Percentiles rank a stretch among this genome's conserved stretches.
Evolutionary conservation across 306 rosid species (phyloP).

Genomic region (Cercis canadensis): DNA sequence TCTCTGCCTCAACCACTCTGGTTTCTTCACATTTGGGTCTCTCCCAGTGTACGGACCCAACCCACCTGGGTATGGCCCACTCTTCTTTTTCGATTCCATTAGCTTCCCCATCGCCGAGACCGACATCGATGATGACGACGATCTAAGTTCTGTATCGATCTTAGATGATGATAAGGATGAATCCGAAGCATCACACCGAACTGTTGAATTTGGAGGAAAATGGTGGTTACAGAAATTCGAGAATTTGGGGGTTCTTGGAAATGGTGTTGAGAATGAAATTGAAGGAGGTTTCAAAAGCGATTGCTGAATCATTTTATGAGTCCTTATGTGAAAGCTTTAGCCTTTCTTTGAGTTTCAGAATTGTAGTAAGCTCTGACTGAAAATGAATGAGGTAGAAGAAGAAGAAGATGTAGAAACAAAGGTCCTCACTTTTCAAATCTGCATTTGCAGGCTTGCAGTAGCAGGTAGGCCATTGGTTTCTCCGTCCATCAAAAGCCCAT

Average conservation of each 20-base stretch:
- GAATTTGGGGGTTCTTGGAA: slow-evolving; percentile 31
- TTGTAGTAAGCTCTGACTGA: neutral
- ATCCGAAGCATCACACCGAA: slow-evolving; percentile 55
- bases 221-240: neutral
- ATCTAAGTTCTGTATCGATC: slow-evolving; percentile 6
- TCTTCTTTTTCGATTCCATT: slow-evolving; percentile 45
- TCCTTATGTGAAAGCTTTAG: neutral
- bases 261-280: slow-evolving; percentile 35
- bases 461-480: slow-evolving; percentile 11
- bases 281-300: slow-evolving; percentile 42
- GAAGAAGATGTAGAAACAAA: no score
- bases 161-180: slow-evolving; percentile 34
- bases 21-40: slow-evolving; percentile 80
- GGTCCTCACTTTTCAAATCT: no score
- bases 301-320: slow-evolving; percentile 44
- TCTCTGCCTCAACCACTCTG: slow-evolving; percentile 83
- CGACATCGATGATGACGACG: slow-evolving; percentile 21
- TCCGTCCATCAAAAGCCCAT: neutral
- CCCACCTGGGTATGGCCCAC: slow-evolving; percentile 55
- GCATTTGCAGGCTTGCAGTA: no score
- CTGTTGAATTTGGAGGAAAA: slow-evolving; percentile 13
- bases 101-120: slow-evolving; percentile 26
- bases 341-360: neutral
- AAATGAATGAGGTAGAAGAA: no score
- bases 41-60: slow-evolving; percentile 80